These are phyloP conservation scores for Ganoderma meredithae DNA, from an alignment of 1,284 basidiomycete genomes.

Conservation along the genomic window DNA sequence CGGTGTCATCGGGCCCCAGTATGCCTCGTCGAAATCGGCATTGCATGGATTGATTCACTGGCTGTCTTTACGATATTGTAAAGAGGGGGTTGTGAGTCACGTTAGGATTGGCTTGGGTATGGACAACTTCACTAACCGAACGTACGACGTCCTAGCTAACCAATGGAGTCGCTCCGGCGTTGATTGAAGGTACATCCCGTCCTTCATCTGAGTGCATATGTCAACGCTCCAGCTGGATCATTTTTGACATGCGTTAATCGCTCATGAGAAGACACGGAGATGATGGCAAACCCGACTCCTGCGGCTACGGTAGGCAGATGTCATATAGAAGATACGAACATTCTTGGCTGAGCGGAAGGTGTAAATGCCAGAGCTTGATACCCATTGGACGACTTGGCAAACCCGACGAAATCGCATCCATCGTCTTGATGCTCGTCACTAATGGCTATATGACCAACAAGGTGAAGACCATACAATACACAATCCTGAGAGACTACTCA, in stretches of 20 bases:
- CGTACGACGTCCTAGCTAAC: conserved; percentile 46
- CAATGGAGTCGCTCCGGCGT: conserved; percentile 60
- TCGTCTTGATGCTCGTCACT: conserved; percentile 55
- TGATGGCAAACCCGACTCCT: conserved; percentile 51
- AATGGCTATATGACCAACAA: conserved; percentile 66
- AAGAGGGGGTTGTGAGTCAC: conserved; percentile 55
- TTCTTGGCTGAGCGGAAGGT: neutral
- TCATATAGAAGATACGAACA: neutral
- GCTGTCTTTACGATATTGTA: conserved; percentile 59
- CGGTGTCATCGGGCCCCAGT: conserved; percentile 62
- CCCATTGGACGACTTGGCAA: conserved; percentile 59
- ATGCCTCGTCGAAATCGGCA: conserved; percentile 63
- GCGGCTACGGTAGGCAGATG: conserved; percentile 42
- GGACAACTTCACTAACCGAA: too few species aligned
- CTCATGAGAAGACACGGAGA: conserved; percentile 48
- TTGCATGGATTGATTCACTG: conserved; percentile 63
- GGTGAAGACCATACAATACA: conserved; percentile 39
- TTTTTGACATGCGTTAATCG: neutral
- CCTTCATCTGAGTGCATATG: neutral
- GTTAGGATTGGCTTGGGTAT: neutral
- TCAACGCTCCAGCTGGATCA: neutral
- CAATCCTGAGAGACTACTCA: neutral
- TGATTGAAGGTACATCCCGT: conserved; percentile 51
- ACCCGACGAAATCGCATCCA: conserved; percentile 57
- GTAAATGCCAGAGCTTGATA: conserved; percentile 48